Evolutionary conservation across 2,329 filamentous ascomycete genomes (phyloP).

Genomic region (Pezicula radicicola): DNA sequence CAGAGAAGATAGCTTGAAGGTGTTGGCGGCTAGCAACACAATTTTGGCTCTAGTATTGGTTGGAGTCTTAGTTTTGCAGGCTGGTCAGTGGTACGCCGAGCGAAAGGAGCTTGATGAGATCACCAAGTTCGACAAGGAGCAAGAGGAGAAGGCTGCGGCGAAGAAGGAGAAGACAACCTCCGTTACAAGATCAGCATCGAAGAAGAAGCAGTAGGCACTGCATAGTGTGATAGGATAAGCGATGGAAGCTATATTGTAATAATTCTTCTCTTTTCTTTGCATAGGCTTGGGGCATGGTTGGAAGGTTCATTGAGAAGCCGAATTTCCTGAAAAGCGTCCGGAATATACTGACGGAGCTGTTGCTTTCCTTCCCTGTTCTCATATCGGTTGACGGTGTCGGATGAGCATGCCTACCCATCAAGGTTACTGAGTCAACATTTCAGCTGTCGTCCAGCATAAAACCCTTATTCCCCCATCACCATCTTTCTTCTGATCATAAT

Average conservation of each 20-base stretch:
- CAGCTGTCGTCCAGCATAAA: no score
- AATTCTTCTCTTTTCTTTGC: background rate
- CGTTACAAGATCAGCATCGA: conserved; percentile 25
- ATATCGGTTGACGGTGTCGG: no score
- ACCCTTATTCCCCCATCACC: no score
- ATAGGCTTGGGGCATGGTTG: background rate
- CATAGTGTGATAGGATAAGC: conserved; percentile 4
- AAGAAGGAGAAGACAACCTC: conserved; percentile 29
- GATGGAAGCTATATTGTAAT: background rate
- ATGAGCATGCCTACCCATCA: no score
- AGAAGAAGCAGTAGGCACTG: conserved; percentile 31
- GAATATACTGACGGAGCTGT: no score
- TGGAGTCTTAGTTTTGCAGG: conserved; percentile 88
- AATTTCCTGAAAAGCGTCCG: background rate
- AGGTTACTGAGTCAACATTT: no score
- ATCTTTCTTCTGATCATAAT: no score
- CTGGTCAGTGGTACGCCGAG: conserved; percentile 98
- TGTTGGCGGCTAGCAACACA: conserved; percentile 91
- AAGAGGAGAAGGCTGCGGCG: conserved; percentile 42
- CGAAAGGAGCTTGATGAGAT: conserved; percentile 83
- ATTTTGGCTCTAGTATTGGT: conserved; percentile 91
- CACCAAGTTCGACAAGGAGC: conserved; percentile 57
- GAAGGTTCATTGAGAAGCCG: background rate
- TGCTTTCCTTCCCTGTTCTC: no score
- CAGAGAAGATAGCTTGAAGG: conserved; percentile 85